phyloP scores from a whole-genome alignment of 495 filamentous ascomycete species.

The Xylaria nigripes region DNA sequence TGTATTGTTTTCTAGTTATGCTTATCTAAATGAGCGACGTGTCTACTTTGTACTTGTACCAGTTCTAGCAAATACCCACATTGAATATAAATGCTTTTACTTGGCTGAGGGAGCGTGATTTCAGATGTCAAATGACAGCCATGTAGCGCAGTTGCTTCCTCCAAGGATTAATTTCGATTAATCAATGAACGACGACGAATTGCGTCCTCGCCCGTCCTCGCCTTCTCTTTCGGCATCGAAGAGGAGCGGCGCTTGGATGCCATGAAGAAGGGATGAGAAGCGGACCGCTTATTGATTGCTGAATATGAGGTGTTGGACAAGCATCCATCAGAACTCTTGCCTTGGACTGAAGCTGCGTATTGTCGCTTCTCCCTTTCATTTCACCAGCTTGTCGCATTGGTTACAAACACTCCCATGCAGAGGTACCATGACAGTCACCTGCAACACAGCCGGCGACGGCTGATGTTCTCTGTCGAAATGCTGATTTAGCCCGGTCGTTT shows the following conservation, averaged over 20 bases:
- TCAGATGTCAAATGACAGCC: not conserved
- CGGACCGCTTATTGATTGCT: not conserved
- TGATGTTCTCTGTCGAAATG: constrained; percentile 1
- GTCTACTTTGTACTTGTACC: not conserved
- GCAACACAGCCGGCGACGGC: not conserved
- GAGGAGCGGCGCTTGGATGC: not conserved
- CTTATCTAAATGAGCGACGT: not conserved
- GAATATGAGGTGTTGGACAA: not conserved
- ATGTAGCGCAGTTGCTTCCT: not conserved
- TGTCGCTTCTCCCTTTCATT: not conserved
- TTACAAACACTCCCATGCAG: not conserved
- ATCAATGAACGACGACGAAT: not conserved
- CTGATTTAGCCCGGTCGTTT: not conserved
- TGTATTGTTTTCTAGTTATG: not conserved
- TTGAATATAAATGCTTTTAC: not conserved
- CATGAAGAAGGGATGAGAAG: not conserved
- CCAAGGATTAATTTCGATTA: not conserved
- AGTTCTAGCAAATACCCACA: not conserved
- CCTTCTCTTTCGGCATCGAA: not conserved
- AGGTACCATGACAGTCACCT: not conserved
- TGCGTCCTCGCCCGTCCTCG: not conserved
- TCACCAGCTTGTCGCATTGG: not conserved
- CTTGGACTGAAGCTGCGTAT: not conserved
- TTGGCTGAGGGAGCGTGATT: not conserved
- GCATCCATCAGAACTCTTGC: not conserved